These are phyloP conservation scores for Zasmidium citrigriseum DNA, from an alignment of 2,329 filamentous ascomycete genomes.

Conservation along the genomic window DNA sequence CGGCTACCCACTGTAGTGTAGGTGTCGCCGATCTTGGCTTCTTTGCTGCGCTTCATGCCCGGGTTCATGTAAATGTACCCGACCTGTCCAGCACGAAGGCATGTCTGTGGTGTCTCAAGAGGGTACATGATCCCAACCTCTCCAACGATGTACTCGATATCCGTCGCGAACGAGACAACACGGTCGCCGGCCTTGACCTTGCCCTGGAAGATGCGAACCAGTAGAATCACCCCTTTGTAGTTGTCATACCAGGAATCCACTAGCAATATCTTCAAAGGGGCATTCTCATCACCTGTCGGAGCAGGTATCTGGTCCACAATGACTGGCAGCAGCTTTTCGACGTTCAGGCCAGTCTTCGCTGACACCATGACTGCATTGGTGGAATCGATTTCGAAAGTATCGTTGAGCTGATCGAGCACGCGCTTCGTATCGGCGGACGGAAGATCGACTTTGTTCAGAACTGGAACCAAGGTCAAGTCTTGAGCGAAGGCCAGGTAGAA, in stretches of 20 bases:
- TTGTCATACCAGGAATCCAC: constrained; percentile 99
- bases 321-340: constrained; percentile 76
- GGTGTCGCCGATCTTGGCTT: constrained; percentile 94
- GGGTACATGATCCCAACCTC: constrained; percentile 98
- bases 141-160: constrained; percentile 86
- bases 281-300: constrained; percentile 70
- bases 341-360: constrained; percentile 90
- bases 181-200: constrained; percentile 79
- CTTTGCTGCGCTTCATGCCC: constrained; percentile 94
- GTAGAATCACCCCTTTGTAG: constrained; percentile 87
- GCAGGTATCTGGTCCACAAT: constrained; percentile 84
- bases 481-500: constrained; percentile 97
- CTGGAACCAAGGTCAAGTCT: constrained; percentile 80
- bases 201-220: constrained; percentile 91
- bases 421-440: constrained; percentile 83
- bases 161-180: constrained; percentile 84
- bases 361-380: constrained; percentile 76
- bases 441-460: constrained; percentile 96
- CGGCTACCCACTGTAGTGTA: constrained; percentile 82
- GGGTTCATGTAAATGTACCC: constrained; percentile 98
- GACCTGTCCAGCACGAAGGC: constrained; percentile 86
- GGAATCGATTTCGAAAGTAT: constrained; percentile 83
- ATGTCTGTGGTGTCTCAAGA: constrained; percentile 75
- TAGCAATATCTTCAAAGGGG: constrained; percentile 78
- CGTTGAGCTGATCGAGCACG: constrained; percentile 81